Evolutionary conservation across 306 rosid genomes (phyloP), one percentile per base, ranked within the genome.

Genomic region (Bauhinia variegata): DNA sequence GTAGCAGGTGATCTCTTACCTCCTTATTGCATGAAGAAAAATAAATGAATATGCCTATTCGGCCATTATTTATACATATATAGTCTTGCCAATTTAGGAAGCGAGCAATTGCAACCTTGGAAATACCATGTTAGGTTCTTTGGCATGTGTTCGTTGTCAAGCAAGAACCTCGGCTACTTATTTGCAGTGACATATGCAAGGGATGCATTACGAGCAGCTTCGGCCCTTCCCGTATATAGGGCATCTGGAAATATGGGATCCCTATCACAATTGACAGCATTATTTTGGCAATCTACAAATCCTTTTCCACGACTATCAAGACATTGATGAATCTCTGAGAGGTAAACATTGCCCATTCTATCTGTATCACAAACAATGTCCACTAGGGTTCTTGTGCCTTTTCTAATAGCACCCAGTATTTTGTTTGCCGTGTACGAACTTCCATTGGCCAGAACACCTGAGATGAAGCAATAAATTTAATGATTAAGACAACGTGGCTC

Each of bases 291-390:
- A 48, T 48, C 53, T 4, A 48, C 16, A 4, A 48, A 48, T 23
- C 16, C 16, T 48, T 48, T 53, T 12, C 58, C 58, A 1, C 23
- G 36, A 3, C 12, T 23, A 36, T 28, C 16, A 23, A 53, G 0
- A 23, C 58, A 53, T 23, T 23, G 58, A 11, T 53, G 58, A 36
- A 53, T 53, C 58, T 53, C 58, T 53, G 58, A 11, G 28, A 53
- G 33, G n/a, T 23, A 53, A 4, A 28, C 14, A 53, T 5, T 28
- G 36, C 15, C 14, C 7, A 11, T 36, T 23, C 5, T 11, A 4
- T 23, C 58, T 4, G 58, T 4, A 7, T 11, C 58, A 53, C 58
- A 53, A 11, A 28, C 36, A 4, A 53, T 10, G 14, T 53, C 58
- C 8, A 8, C 15, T 11, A 14, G 23, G 4, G 11, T 3, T 11